Base-by-base conservation (phyloP, 176 grass and related monocot species). In the Thinopyrum elongatum region DNA sequence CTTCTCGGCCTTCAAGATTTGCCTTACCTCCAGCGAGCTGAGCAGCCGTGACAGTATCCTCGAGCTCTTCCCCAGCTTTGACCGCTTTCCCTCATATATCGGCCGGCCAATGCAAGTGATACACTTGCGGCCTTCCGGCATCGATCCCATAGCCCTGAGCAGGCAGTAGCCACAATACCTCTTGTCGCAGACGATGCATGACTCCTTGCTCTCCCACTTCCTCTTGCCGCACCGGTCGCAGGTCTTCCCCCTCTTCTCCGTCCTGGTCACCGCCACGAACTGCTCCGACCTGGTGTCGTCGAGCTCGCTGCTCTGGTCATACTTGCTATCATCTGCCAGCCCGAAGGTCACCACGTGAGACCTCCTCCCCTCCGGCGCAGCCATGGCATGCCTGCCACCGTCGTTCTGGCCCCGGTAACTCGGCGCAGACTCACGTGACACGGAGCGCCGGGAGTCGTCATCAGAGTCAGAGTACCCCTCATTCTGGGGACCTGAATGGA, bases 101-200 rank as follows among this genome's bases (percentile, higher is more conserved):
- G 92, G 92, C 30, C 82, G 82, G 39, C 96, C 86, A 34, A 98
- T 98, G 83, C 96, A 98, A 65, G 84, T 82, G 38, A 98, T 65
- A 21, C 96, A 98, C 51, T 98, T 98, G 10, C 96, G 90, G 1
- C 96, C 96, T 79, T 98, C 96, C 2, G 96, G 96, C 96, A 98
- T 98, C 1, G 96, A 98, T 3, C 96, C 93, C 96, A 98, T 95
- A 2, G 96, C 93, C 68, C 96, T 89, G 47, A 98, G 92, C 57
- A 98, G 47, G 25, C 96, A 98, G 85, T 89, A 82, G 69, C 88
- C 87, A 77, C 96, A 98, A 57, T 92, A 98, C 34, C 85, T 88
- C 3, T 87, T 83, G 22, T 88, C 88, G 7, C 96, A 98, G 15
- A 95, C 96, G 29, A 98, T 80, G 84, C 96, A 98, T 1, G 88